These are phyloP conservation scores for Kurtzmaniella quercitrusa DNA, from an alignment of 1,139 yeast species.

Conservation along the genomic window DNA sequence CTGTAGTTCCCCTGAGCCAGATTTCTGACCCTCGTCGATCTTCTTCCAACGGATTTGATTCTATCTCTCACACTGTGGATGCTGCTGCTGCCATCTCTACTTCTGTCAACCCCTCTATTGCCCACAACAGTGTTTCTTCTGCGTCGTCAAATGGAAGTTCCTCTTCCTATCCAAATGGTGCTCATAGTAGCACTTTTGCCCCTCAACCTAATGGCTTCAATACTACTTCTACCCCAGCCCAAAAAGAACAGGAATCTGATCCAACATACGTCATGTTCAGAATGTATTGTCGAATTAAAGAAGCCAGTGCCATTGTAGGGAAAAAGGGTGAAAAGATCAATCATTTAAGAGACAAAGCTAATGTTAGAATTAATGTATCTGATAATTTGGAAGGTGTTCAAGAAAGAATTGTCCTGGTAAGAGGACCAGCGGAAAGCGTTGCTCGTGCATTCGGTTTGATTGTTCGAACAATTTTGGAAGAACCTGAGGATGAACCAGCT, in stretches of 20 bases:
- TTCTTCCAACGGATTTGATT: not conserved
- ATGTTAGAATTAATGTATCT: conserved; percentile 69
- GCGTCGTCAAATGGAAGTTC: not conserved
- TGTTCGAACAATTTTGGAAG: conserved; percentile 62
- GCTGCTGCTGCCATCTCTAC: conserved; percentile 3
- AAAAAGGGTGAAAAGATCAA: conserved; percentile 71
- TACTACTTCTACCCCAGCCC: conserved; percentile 7
- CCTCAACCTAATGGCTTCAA: not conserved
- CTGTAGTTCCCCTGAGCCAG: not conserved
- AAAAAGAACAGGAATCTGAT: conserved; percentile 40
- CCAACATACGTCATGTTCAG: conserved; percentile 63
- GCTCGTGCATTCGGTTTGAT: conserved; percentile 81
- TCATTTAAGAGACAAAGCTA: conserved; percentile 60
- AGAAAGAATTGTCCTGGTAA: conserved; percentile 71
- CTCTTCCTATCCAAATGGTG: not conserved
- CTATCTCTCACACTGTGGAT: not conserved
- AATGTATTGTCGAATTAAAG: conserved; percentile 74
- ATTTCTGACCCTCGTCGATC: not conserved
- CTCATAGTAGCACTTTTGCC: not conserved
- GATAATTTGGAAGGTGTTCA: conserved; percentile 71
- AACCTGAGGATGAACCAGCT: conserved; percentile 64
- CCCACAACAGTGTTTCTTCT: not conserved
- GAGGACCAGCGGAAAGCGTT: conserved; percentile 76
- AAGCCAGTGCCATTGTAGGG: conserved; percentile 74
- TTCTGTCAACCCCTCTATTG: not conserved